phyloP scores from a whole-genome alignment of 2,329 filamentous ascomycete genomes.

The Sporothrix mexicana region DNA sequence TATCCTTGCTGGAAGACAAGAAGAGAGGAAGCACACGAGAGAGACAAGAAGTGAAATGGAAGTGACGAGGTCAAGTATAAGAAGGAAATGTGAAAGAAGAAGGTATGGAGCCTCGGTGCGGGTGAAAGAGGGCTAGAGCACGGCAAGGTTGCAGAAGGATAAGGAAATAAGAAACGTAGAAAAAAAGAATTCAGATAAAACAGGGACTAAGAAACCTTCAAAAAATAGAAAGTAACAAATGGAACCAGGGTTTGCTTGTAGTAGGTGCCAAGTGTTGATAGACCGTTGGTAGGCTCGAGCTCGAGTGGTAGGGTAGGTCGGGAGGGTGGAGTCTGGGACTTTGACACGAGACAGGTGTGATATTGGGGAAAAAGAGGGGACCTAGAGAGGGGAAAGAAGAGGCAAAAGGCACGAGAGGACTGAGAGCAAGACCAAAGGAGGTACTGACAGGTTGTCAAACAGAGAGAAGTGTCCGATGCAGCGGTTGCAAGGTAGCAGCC shows the following conservation, averaged over 20 bases:
- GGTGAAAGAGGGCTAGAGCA: conserved; percentile 21
- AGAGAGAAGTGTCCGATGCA: conserved; percentile 23
- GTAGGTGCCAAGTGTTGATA: conserved; percentile 17
- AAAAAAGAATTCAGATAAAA: not conserved
- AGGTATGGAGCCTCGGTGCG: not conserved
- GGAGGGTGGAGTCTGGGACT: conserved; percentile 11
- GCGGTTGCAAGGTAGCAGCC: conserved; percentile 33
- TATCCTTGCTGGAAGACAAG: conserved; percentile 21
- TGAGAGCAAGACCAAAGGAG: not conserved
- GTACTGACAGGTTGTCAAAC: conserved; percentile 15
- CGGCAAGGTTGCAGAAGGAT: conserved; percentile 35
- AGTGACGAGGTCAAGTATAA: conserved; percentile 26
- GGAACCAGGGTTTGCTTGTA: conserved; percentile 25
- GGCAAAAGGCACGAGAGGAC: not conserved
- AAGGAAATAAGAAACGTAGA: conserved; percentile 23
- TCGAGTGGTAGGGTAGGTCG: not conserved
- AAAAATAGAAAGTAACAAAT: conserved; percentile 27
- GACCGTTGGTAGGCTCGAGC: not conserved
- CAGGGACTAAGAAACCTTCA: conserved; percentile 7
- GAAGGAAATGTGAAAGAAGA: conserved; percentile 5
- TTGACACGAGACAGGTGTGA: conserved; percentile 28
- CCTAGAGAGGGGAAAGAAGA: not conserved
- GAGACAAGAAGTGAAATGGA: conserved; percentile 7
- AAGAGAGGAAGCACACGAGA: conserved; percentile 5
- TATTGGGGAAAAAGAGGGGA: conserved; percentile 22